Percentiles rank a stretch among this genome's conserved stretches.
These are phyloP conservation scores for Candida sphagnicola DNA, from an alignment of 805 yeast genomes.

Conservation along the genomic window DNA sequence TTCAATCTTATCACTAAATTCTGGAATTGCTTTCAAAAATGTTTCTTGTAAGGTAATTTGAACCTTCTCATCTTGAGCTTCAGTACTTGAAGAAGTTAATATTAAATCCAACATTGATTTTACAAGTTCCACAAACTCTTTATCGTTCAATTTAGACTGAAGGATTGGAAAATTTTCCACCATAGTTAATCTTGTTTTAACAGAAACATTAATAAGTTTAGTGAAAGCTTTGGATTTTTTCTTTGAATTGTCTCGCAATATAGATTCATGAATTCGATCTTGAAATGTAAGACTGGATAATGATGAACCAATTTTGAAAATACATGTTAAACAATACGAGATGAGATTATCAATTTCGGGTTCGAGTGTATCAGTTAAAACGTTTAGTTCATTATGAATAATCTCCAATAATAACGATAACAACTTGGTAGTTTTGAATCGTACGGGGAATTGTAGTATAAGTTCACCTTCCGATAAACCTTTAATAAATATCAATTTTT, in stretches of 20 bases:
- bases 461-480: conserved; percentile 47
- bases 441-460: conserved; percentile 31
- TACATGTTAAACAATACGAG: conserved; percentile 47
- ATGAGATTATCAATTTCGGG: conserved; percentile 22
- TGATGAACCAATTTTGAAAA: conserved; percentile 58
- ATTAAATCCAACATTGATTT: conserved; percentile 40
- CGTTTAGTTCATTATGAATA: conserved; percentile 36
- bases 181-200: conserved; percentile 25
- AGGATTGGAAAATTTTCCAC: conserved; percentile 46
- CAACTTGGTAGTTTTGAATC: conserved; percentile 62
- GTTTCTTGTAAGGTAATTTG: conserved; percentile 48
- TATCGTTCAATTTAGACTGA: conserved; percentile 45
- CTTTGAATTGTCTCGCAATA: conserved; percentile 25
- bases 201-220: conserved; percentile 28
- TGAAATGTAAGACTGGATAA: conserved; percentile 76
- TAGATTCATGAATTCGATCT: conserved; percentile 56
- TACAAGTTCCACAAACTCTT: conserved; percentile 47
- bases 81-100: conserved; percentile 22
- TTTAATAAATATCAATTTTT: conserved; percentile 63
- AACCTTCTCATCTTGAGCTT: conserved; percentile 24
- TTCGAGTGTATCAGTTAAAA: conserved; percentile 26
- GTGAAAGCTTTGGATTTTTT: conserved; percentile 19
- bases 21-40: conserved; percentile 41
- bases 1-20: conserved; percentile 48
- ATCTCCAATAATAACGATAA: conserved; percentile 63